Evolutionary conservation across 148 eudicot species (phyloP).

Genomic region (Drosera capensis): DNA sequence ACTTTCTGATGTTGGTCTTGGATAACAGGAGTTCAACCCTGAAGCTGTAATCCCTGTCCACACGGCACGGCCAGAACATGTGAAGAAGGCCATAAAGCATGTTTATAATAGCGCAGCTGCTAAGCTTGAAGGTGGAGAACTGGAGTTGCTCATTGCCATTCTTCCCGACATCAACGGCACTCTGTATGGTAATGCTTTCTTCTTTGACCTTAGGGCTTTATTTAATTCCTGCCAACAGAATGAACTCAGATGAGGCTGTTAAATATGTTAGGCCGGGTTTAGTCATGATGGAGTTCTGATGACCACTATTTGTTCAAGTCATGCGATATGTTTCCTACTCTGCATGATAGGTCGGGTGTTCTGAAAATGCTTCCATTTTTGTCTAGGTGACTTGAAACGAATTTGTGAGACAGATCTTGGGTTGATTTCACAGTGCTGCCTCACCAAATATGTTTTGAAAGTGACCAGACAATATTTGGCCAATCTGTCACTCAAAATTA

Average conservation of each 20-base stretch:
- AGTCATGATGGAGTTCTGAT: neutral
- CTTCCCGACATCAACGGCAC: slow-evolving; percentile 62
- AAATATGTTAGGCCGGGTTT: neutral
- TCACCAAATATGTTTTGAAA: slow-evolving; percentile 46
- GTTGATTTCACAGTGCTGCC: slow-evolving; percentile 69
- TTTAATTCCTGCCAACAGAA: too few relatives aligned
- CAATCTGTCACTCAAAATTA: slow-evolving; percentile 73
- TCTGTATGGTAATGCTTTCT: slow-evolving; percentile 30
- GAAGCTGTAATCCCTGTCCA: slow-evolving; percentile 54
- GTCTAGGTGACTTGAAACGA: slow-evolving; percentile 59
- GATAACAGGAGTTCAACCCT: slow-evolving; percentile 37
- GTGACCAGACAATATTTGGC: slow-evolving; percentile 68
- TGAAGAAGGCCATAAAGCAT: slow-evolving; percentile 56
- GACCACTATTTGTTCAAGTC: slow-evolving; percentile 1
- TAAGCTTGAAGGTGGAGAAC: slow-evolving; percentile 49
- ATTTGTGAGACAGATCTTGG: slow-evolving; percentile 76
- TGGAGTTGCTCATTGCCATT: slow-evolving; percentile 52
- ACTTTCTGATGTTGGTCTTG: neutral
- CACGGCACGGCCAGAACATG: slow-evolving; percentile 52
- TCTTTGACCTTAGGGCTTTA: neutral
- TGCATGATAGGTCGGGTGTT: too few relatives aligned
- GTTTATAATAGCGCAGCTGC: slow-evolving; percentile 33
- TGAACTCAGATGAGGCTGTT: too few relatives aligned
- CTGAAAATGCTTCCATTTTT: slow-evolving; percentile 5
- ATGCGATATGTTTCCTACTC: slow-evolving; percentile 28